Evolutionary conservation across 1,284 basidiomycete species (phyloP).

Genomic region (Fomes fomentarius): DNA sequence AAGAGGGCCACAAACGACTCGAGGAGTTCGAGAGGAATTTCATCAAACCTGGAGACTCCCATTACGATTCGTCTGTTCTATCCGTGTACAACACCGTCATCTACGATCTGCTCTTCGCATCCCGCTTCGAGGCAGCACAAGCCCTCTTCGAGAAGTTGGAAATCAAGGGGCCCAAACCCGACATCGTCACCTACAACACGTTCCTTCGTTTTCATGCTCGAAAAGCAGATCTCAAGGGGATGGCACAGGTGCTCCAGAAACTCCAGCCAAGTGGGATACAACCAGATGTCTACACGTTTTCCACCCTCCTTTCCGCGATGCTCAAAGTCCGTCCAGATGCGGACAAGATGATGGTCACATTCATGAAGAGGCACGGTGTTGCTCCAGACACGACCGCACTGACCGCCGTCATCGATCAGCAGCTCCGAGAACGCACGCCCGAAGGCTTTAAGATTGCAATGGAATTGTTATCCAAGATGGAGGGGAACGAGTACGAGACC

Average conservation of each 20-base stretch:
- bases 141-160: conserved; percentile 53
- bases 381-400: conserved; percentile 74
- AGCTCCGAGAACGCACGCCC: conserved; percentile 58
- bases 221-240: conserved; percentile 57
- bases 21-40: conserved; percentile 47
- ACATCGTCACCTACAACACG: conserved; percentile 80
- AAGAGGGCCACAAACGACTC: conserved; percentile 54
- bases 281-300: conserved; percentile 82
- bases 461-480: conserved; percentile 72
- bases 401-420: conserved; percentile 74
- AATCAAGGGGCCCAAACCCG: conserved; percentile 58
- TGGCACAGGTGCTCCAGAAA: conserved; percentile 58
- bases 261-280: conserved; percentile 55
- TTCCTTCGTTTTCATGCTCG: conserved; percentile 69
- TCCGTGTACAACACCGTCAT: conserved; percentile 68
- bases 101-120: conserved; percentile 56
- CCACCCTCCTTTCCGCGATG: conserved; percentile 76
- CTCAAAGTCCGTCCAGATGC: conserved; percentile 70
- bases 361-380: conserved; percentile 78
- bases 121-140: conserved; percentile 46
- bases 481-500: conserved; percentile 50
- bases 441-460: conserved; percentile 64
- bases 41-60: conserved; percentile 19
- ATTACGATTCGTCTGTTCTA: conserved; percentile 26
- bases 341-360: conserved; percentile 57